These are phyloP conservation scores for Neopestalotiopsis rosae DNA, from an alignment of 2,329 filamentous ascomycete genomes.

Conservation along the genomic window DNA sequence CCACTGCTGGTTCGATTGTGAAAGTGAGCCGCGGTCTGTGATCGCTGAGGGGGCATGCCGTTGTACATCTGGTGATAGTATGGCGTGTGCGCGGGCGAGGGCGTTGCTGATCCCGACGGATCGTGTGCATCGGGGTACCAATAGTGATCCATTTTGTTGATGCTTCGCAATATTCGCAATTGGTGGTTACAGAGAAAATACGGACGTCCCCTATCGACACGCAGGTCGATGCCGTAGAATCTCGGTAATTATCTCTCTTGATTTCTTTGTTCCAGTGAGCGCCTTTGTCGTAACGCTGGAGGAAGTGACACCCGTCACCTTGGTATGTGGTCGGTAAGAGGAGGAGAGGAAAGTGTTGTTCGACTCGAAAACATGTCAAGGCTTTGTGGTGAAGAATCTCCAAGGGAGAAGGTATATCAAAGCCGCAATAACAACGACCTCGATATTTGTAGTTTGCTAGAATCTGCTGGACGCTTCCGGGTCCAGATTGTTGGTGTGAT, in stretches of 20 bases:
- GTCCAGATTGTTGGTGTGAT: conserved; percentile 37
- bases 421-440: conserved; percentile 40
- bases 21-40: conserved; percentile 59
- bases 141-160: conserved; percentile 44
- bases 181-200: conserved; percentile 20
- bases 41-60: conserved; percentile 51
- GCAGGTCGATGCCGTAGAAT: conserved; percentile 15
- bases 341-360: conserved; percentile 59
- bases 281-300: conserved; percentile 53
- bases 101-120: conserved; percentile 55
- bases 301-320: conserved; percentile 61
- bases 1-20: conserved; percentile 46
- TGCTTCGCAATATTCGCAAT: conserved; percentile 38
- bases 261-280: conserved; percentile 37
- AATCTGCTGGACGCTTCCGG: conserved; percentile 43
- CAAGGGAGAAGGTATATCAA: conserved; percentile 44
- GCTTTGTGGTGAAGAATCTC: conserved; percentile 44
- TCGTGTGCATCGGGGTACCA: conserved; percentile 55
- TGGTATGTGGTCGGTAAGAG: conserved; percentile 65
- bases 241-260: conserved; percentile 25
- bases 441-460: conserved; percentile 39
- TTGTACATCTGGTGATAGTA: conserved; percentile 40
- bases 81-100: conserved; percentile 55
- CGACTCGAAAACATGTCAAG: conserved; percentile 63
- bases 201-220: conserved; percentile 20